Evolutionary conservation across 768 basidiomycete species (phyloP).

Genomic region (Dacryopinax spathularia): DNA sequence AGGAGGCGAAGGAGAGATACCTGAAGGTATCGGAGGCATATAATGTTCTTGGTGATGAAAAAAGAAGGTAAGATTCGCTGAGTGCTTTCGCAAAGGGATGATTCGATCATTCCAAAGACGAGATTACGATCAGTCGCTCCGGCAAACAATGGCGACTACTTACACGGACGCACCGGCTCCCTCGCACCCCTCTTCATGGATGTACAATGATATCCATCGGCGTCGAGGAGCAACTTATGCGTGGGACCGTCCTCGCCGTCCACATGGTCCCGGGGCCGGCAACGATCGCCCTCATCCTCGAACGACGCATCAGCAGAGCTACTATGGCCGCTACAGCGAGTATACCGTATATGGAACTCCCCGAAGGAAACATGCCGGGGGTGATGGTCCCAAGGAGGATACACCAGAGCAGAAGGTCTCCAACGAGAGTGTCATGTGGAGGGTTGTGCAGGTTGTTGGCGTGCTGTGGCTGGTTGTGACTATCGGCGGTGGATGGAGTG

Average conservation of each 20-base stretch:
- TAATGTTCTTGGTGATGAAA: constrained; percentile 12
- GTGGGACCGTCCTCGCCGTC: neutral
- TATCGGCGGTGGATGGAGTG: constrained; percentile 6
- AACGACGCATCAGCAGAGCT: neutral
- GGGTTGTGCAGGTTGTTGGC: constrained; percentile 12
- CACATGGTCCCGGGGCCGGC: neutral
- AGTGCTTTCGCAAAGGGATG: neutral
- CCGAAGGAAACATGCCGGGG: neutral
- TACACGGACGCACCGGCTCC: neutral
- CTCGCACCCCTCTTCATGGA: neutral
- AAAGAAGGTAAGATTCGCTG: constrained; percentile 4
- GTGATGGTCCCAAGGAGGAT: neutral
- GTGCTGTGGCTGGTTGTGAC: constrained; percentile 9
- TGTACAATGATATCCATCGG: neutral
- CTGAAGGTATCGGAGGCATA: constrained; percentile 10
- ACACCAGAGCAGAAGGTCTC: constrained; percentile 8
- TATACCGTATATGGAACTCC: neutral
- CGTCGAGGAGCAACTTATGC: neutral
- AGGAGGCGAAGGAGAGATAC: constrained; percentile 9
- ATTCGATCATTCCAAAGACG: constrained; percentile 6
- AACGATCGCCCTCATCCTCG: neutral
- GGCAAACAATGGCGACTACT: neutral
- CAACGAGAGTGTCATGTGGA: constrained; percentile 11
- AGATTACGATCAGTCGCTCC: constrained; percentile 10
- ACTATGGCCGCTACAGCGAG: neutral